Percentiles rank a stretch among this genome's conserved stretches.
Evolutionary conservation across 1,284 basidiomycete species (phyloP).

Genomic region (Leccinum pachyderme): DNA sequence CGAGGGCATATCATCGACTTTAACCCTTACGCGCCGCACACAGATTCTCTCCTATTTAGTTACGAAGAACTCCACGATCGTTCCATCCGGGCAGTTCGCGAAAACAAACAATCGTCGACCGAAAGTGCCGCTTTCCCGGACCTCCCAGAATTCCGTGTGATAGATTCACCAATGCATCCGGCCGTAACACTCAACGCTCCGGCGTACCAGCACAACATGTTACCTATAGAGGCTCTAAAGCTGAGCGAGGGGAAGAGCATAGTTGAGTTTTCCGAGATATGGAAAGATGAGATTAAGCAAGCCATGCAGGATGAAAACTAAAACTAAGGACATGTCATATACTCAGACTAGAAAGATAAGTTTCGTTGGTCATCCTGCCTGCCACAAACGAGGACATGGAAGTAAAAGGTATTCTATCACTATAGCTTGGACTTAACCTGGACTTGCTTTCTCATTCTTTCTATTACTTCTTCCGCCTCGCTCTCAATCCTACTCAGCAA

Average conservation of each 20-base stretch:
- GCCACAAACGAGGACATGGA: not conserved
- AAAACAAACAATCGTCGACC: not conserved
- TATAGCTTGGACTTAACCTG: slow-evolving; percentile 48
- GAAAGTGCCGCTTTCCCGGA: slow-evolving; percentile 1
- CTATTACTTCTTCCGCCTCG: slow-evolving; percentile 76
- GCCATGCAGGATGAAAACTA: slow-evolving; percentile 31
- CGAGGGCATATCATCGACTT: slow-evolving; percentile 86
- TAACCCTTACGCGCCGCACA: slow-evolving; percentile 83
- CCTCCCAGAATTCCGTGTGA: slow-evolving; percentile 60
- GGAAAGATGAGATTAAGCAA: slow-evolving; percentile 57
- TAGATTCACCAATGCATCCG: slow-evolving; percentile 72
- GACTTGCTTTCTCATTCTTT: slow-evolving; percentile 44
- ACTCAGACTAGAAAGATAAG: not conserved
- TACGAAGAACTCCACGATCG: slow-evolving; percentile 73
- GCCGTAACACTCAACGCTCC: slow-evolving; percentile 66
- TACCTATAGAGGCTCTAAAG: slow-evolving; percentile 84
- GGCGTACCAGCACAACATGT: slow-evolving; percentile 85
- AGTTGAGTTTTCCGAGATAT: slow-evolving; percentile 69
- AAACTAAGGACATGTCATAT: not conserved
- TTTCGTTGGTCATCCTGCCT: not conserved
- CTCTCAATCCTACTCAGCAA: slow-evolving; percentile 71
- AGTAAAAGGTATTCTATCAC: slow-evolving; percentile 2
- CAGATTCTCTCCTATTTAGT: slow-evolving; percentile 84
- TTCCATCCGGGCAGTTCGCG: slow-evolving; percentile 14
- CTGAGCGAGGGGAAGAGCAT: slow-evolving; percentile 73